Evolutionary conservation across 1,139 yeast species (phyloP).

Genomic region (Arxiozyma telluris): DNA sequence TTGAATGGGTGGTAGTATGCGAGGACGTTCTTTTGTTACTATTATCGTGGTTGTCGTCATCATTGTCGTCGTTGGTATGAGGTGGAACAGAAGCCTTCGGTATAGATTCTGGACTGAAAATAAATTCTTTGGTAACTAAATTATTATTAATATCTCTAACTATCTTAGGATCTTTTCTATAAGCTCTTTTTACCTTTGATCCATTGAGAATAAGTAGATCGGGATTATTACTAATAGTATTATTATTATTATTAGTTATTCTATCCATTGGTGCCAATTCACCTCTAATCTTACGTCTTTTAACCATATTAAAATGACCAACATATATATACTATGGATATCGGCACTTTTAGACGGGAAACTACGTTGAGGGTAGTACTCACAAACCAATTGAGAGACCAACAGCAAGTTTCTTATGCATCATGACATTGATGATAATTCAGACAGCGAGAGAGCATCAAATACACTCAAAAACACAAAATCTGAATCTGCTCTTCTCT

Average conservation of each 20-base stretch:
- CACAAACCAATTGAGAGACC: no score
- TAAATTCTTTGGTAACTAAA: conserved; percentile 5
- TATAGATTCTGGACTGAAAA: conserved; percentile 3
- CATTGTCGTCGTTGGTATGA: background rate
- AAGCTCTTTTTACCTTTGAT: conserved; percentile 5
- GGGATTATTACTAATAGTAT: background rate
- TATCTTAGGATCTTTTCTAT: conserved; percentile 8
- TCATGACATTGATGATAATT: no score
- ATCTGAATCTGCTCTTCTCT: no score
- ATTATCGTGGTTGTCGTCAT: background rate
- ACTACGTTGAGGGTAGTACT: no score
- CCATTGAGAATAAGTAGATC: no score
- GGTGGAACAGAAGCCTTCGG: background rate
- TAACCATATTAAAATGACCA: background rate
- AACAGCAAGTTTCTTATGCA: no score
- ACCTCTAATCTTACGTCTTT: conserved; percentile 1
- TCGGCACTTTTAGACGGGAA: no score
- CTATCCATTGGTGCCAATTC: conserved; percentile 1
- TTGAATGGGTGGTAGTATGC: background rate
- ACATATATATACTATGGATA: no score
- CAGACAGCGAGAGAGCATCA: no score
- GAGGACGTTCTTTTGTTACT: no score
- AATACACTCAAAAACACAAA: no score
- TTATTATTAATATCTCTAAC: conserved; percentile 5
- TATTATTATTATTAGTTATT: background rate